phyloP scores from a whole-genome alignment of 495 filamentous ascomycete species.

The Lindgomyces ingoldianus region DNA sequence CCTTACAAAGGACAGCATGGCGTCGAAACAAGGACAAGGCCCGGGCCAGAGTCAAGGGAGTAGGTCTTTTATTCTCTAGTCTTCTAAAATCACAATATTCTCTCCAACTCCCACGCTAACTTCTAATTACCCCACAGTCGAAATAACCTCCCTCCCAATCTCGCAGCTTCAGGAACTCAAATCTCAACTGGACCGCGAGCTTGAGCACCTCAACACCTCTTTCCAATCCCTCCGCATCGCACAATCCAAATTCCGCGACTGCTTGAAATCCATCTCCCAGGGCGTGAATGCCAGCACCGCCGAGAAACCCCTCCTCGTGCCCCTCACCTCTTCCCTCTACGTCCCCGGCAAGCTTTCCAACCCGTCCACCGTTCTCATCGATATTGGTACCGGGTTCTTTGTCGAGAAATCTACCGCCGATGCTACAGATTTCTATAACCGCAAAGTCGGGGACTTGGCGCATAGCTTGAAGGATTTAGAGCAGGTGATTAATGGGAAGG shows the following conservation, averaged over 20 bases:
- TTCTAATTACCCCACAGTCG: slow-evolving; percentile 51
- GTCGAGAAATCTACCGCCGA: slow-evolving; percentile 86
- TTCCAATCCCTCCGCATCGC: slow-evolving; percentile 86
- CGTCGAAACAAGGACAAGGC: slow-evolving; percentile 25
- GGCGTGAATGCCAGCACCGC: slow-evolving; percentile 31
- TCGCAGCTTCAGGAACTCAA: slow-evolving; percentile 69
- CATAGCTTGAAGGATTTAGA: slow-evolving; percentile 82
- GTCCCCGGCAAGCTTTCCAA: slow-evolving; percentile 79
- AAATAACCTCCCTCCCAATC: slow-evolving; percentile 61
- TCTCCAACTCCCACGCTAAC: not conserved
- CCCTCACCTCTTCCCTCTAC: slow-evolving; percentile 89
- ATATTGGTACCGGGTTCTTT: slow-evolving; percentile 95
- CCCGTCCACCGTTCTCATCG: slow-evolving; percentile 81
- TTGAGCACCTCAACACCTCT: slow-evolving; percentile 87
- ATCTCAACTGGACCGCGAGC: slow-evolving; percentile 91
- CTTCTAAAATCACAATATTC: not conserved
- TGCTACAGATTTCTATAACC: slow-evolving; percentile 80
- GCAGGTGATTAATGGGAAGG: slow-evolving; percentile 80
- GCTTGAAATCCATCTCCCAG: slow-evolving; percentile 63
- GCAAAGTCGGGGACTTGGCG: slow-evolving; percentile 78
- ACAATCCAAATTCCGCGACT: slow-evolving; percentile 89
- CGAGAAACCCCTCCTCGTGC: slow-evolving; percentile 77
- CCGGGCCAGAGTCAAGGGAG: slow-evolving; percentile 7
- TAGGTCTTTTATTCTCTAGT: not conserved
- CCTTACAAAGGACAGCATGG: too few relatives aligned